Evolutionary conservation across 2,329 filamentous ascomycete genomes (phyloP).

Genomic region (Coniochaeta hoffmannii): DNA sequence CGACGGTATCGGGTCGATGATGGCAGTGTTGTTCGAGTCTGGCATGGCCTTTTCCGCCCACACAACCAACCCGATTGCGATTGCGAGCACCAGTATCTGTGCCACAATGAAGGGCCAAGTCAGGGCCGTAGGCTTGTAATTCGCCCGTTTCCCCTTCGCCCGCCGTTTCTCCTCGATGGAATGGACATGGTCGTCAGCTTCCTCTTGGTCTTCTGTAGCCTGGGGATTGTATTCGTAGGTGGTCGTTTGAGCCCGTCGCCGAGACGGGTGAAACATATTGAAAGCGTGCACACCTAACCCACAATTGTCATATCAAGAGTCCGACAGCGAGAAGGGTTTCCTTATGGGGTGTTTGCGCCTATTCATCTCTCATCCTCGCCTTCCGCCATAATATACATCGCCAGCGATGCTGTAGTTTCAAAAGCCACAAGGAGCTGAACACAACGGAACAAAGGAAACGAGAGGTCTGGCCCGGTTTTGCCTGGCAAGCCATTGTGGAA

Average conservation of each 20-base stretch:
- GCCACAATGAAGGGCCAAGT: slow-evolving; percentile 23
- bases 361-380: neutral
- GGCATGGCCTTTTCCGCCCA: slow-evolving; percentile 21
- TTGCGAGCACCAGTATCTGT: slow-evolving; percentile 16
- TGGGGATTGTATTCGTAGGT: slow-evolving; percentile 23
- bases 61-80: slow-evolving; percentile 19
- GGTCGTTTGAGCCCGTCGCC: slow-evolving; percentile 8
- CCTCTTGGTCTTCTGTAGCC: slow-evolving; percentile 20
- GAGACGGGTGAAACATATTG: slow-evolving; percentile 8
- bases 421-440: neutral
- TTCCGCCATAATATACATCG: neutral
- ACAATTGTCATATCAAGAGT: too few species aligned
- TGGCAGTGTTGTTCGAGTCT: slow-evolving; percentile 20
- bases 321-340: neutral
- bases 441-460: neutral
- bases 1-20: slow-evolving; percentile 9
- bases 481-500: neutral
- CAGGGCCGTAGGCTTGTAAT: slow-evolving; percentile 24
- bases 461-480: neutral
- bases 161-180: slow-evolving; percentile 4
- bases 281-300: neutral
- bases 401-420: neutral
- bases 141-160: slow-evolving; percentile 7
- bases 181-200: slow-evolving; percentile 3
- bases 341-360: neutral